Percentiles rank a stretch among this genome's conserved stretches.
These are phyloP conservation scores for Tetrahymena malaccensis DNA, from an alignment of 73 alveolate species.

Conservation along the genomic window DNA sequence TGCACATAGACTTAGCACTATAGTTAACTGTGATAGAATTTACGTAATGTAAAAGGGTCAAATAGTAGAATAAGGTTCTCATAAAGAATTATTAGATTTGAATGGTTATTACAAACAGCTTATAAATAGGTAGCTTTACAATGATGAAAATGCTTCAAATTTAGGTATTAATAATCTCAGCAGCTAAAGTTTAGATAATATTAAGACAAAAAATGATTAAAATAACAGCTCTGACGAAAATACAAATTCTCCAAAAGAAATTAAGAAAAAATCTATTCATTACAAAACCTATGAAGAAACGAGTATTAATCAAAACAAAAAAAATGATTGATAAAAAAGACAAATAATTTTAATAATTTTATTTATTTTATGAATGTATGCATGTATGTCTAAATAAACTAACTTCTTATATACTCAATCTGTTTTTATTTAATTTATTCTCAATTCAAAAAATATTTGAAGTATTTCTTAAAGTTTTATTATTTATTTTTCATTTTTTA, in stretches of 20 bases:
- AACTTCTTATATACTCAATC: no score
- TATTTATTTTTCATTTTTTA: no score
- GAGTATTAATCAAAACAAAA: no score
- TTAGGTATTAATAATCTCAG: background rate
- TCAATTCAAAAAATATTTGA: no score
- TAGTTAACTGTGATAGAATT: conserved; percentile 54
- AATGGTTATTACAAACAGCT: conserved; percentile 39
- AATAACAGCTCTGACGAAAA: background rate
- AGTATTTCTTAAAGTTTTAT: no score
- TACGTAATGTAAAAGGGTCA: conserved; percentile 50
- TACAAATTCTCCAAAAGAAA: background rate
- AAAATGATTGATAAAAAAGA: background rate
- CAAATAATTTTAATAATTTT: no score
- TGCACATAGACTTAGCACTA: conserved; percentile 62
- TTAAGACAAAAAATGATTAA: background rate
- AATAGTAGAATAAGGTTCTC: conserved; percentile 53
- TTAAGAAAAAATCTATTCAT: background rate
- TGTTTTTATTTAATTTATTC: no score
- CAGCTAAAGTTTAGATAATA: background rate
- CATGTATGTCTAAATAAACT: no score
- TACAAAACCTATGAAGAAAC: background rate
- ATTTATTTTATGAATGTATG: no score
- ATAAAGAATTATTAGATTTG: conserved; percentile 26
- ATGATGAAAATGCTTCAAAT: background rate
- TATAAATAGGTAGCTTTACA: conserved; percentile 19